Base-by-base conservation (phyloP, 2,329 filamentous ascomycete genomes). In the Nigrograna mackinnonii region DNA sequence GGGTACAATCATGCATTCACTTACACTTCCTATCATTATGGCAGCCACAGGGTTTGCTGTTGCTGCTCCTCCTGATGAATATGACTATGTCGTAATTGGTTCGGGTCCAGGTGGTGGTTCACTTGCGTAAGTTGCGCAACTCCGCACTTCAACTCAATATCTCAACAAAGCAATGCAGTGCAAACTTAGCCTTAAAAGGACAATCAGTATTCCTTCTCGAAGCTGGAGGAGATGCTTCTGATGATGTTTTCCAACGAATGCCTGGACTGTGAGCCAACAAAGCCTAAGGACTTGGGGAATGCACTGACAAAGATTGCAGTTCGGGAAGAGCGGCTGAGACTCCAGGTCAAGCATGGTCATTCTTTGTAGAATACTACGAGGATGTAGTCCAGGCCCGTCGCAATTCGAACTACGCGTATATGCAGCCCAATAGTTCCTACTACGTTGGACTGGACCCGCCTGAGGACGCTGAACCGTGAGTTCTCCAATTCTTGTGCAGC, bases 201-300 rank as follows among this genome's bases (percentile, higher is more conserved):
- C 20, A 42, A n/a, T 50, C 47, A 6, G 47, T 50, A 7, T 45
- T 50, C 24, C 26, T 50, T 6, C 42, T 47, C 17, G 47, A 50
- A 39, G 47, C 44, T 6, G 47, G 47, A 4, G 44, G 44, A 11
- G 47, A 50, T 22, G 13, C 9, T 20, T 39, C 44, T 4, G 35
- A 41, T 22, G 21, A 37, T 12, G 7, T 41, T 16, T 9, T 34
- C 11, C 14, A 49, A 30, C 38, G 30, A 22, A 40, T 46, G 14
- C 46, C 46, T 6, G 16, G 13, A 12, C 6, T 42, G 46, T 49
- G 33, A 22, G 46, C 22, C 4, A 20, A 16, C 17, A 18, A 14
- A 19, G 32, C 36, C 17, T 36, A 14, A 28, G 14, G 5, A 18
- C 2, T 16, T 36, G 4, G 24, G 44, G 41, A 12, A 11, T 11